A percentile compares a stretch with the other conserved stretches of the same genome.
Evolutionary conservation across 2,329 filamentous ascomycete species (phyloP).

Genomic region (Colletotrichum siamense): DNA sequence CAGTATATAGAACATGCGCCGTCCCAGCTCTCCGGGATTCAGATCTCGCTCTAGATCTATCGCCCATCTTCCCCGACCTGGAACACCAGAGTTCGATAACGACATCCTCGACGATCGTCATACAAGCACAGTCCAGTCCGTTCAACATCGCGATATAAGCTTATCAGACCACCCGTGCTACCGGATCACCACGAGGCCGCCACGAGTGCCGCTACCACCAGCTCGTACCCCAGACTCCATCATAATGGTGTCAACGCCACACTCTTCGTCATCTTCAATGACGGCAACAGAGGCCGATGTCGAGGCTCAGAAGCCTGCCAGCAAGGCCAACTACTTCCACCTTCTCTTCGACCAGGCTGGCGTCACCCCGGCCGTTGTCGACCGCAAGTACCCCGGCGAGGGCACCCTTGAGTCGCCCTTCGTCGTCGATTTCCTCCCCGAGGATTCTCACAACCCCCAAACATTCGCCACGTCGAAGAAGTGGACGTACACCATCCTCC

Average conservation of each 20-base stretch:
- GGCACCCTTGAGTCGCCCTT: conserved; percentile 70
- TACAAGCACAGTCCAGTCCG: neutral
- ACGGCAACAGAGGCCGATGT: conserved; percentile 43
- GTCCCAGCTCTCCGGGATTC: conserved; percentile 6
- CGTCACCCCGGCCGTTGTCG: conserved; percentile 61
- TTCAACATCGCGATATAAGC: neutral
- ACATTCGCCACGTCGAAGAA: conserved; percentile 58
- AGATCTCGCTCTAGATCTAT: conserved; percentile 11
- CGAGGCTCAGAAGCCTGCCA: conserved; percentile 42
- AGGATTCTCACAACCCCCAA: conserved; percentile 69
- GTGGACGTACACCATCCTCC: conserved; percentile 66
- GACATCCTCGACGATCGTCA: neutral
- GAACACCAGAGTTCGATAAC: neutral
- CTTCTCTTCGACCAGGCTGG: conserved; percentile 63
- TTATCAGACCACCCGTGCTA: neutral
- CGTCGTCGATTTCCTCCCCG: conserved; percentile 66
- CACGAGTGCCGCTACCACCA: neutral
- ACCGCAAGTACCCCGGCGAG: conserved; percentile 60
- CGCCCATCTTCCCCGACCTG: neutral
- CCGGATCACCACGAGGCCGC: neutral
- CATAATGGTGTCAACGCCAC: conserved; percentile 23
- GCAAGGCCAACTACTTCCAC: conserved; percentile 50
- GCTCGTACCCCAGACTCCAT: neutral
- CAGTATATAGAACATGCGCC: conserved; percentile 10
- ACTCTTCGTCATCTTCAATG: conserved; percentile 33